Base-by-base conservation (phyloP, 164 flowering plant species). In the Annona cherimola region DNA sequence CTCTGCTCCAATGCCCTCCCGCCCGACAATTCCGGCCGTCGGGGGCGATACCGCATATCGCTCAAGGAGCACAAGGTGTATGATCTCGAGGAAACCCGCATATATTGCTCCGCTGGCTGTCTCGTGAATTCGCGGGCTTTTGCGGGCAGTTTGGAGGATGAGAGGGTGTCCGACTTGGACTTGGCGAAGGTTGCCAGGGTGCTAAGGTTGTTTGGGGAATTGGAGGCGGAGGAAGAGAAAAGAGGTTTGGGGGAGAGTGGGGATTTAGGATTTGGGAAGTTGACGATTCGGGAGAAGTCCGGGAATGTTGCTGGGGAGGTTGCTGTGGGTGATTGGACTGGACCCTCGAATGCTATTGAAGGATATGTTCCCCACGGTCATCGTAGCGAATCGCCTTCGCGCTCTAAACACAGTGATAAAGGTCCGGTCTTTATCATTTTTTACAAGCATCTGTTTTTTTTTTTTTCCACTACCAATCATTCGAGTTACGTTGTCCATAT, bases 291-390 rank as follows among this genome's bases (percentile, higher is more conserved):
- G 76, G 99, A 91, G 80, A 93, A 84, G 12, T 43, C 18, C 4
- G 89, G 82, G 39, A 69, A 39, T 1, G 68, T 68, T 35, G 76
- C 5, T 54, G 96, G 91, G 77, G 85, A 83, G 42, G 80, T 88
- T 72, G 70, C 84, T 9, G 16, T 85, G 68, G 89, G 84, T 61
- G 83, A 87, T 55, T 92, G 90, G 90, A 59, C 84, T 68, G 99
- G 98, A 41, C 90, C 97, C 0, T 82, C 93, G 1, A 82, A 88
- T 88, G 96, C 99, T 4, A 88, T 95, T 75, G 99, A 95, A 74
- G 99, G 99, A 16, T 93, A 91, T 82, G 92, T 91, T 69, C 98
- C 99, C 1, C 71, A 75, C 71, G 73, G 70, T 19, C 85, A 89
- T 54, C 69, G 50, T 1, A 76, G 44, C 16, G 18, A 66, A 12